Base-by-base conservation (phyloP, 169 alveolate species). In the Eimeria tenella region DNA sequence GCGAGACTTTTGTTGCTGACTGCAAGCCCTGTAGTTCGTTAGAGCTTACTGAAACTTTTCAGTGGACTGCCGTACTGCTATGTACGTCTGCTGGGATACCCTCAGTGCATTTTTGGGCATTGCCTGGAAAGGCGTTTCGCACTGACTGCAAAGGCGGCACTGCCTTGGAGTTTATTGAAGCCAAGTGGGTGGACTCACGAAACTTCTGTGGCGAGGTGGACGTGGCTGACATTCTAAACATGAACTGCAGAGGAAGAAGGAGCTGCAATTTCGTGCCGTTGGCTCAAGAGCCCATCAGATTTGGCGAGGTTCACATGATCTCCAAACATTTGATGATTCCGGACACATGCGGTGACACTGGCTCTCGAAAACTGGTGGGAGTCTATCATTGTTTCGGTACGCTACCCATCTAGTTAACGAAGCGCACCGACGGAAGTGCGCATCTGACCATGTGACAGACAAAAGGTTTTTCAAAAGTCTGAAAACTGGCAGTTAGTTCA, bases 31-130 rank as follows among this genome's bases (percentile, higher is more conserved):
- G 11, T 17, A 13, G 68, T 58, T 31, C 2, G 42, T 31, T 31
- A 31, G 42, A 31, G 2, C 2, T 31, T 31, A 31, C 42, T 31
- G 2, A 31, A 31, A 31, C 42, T 31, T 31, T 31, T 31, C 0
- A 31, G 42, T 31, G 42, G 42, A 31, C 42, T 31, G 42, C 42
- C 42, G 42, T 31, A 31, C 42, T 31, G 42, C 42, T 31, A 31
- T 31, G 2, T 31, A 58, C 19, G 19, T 58, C 21, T 10, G 19
- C 68, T 17, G 11, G 21, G 68, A 0, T 31, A n/a, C 19, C 49
- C 52, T 11, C 91, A 84, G 91, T 84, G 81, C 79, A 84, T 49
- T 84, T 84, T 62, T 84, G 91, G 91, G 79, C 81, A 62, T 77
- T 84, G 8, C 63, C 91, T 49, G 15, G 11, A 42, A 84, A 60